Base-by-base conservation (phyloP, 176 grass and related monocot genomes). In the Bothriochloa decipiens region DNA sequence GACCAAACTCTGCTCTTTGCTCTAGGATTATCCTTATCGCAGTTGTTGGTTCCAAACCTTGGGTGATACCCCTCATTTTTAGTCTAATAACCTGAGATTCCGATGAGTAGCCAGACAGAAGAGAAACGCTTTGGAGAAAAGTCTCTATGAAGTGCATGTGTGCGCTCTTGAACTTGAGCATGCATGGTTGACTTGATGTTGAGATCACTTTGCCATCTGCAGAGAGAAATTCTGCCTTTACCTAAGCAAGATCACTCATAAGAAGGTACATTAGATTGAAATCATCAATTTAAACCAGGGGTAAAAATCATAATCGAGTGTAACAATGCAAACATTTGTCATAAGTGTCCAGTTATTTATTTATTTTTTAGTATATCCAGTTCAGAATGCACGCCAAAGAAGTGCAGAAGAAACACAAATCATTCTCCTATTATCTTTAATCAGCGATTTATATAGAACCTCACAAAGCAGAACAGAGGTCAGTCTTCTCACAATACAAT, bases 161-260 rank as follows among this genome's bases (percentile, higher is more conserved):
- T 65, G 73, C 87, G 29, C 96, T 98, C 87, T 98, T 98, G 82
- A 98, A 95, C 72, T 85, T 94, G 27, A 98, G 91, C 89, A 95
- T 93, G 87, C 93, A 98, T 42, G 96, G 96, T 57, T 92, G 91
- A 22, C 91, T 92, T 29, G 82, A 85, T 39, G 64, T 74, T 46
- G 81, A 83, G 17, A 88, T 90, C 23, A 95, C 77, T 81, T 90
- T 85, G 57, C 87, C 87, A 40, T 83, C 69, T 61, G 87, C 67
- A 68, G 93, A 92, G 20, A 95, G 68, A 83, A 95, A 89, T 32
- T 95, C 93, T 77, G 87, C 86, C 74, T 86, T 94, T 36, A 95
- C 93, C 93, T 98, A 74, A 77, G 28, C 37, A 88, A 80, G 18
- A 77, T 68, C 12, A n/a, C n/a, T n/a, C n/a, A 35, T 57, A 52